These are phyloP conservation scores for Medicago ruthenica DNA, from an alignment of 306 rosid genomes.

Conservation along the genomic window DNA sequence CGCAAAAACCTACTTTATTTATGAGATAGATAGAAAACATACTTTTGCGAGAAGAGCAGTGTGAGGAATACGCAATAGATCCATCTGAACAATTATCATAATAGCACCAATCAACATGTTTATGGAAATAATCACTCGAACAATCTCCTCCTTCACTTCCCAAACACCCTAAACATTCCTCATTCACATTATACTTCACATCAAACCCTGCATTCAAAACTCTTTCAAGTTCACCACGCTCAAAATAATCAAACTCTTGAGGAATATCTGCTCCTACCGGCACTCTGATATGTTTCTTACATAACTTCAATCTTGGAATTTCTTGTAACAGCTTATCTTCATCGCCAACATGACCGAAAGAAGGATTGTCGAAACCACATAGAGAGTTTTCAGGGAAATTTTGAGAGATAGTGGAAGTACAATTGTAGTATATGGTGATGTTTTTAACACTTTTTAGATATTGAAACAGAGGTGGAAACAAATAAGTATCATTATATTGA, in stretches of 20 bases:
- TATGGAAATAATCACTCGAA: too few species aligned
- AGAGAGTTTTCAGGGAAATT: accelerated
- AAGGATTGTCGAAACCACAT: background rate
- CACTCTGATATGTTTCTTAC: background rate
- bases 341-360: accelerated
- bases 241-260: accelerated
- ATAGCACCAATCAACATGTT: too few species aligned
- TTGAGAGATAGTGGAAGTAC: background rate
- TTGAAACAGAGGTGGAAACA: background rate
- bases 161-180: background rate
- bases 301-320: background rate
- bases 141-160: background rate
- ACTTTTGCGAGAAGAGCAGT: background rate
- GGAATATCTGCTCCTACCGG: background rate
- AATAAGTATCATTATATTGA: background rate
- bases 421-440: constrained; percentile 43
- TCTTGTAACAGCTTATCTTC: accelerated
- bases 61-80: background rate
- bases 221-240: accelerated
- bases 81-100: background rate
- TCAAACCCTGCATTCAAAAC: background rate
- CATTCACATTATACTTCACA: background rate
- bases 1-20: background rate
- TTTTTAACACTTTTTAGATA: background rate
- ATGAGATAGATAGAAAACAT: background rate